Base-by-base conservation (phyloP, 2,329 filamentous ascomycete genomes). In the Pseudogymnoascus destructans region DNA sequence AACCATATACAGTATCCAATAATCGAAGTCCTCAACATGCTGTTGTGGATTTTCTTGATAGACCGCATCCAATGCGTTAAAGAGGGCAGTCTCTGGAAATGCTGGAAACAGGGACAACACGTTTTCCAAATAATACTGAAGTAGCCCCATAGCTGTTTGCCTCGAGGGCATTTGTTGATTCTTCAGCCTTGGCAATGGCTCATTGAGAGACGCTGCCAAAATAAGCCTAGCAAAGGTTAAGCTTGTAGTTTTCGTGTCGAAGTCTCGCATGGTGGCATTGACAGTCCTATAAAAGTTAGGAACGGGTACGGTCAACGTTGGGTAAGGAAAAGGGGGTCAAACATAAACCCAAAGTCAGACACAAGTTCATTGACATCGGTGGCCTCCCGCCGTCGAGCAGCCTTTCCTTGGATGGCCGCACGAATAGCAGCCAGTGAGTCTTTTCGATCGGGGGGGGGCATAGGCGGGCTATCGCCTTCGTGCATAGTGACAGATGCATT, bases 151-250 rank as follows among this genome's bases (percentile, higher is more conserved):
- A 1, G 87, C 84, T 23, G 79, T 77, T 64, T 87, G 80, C 62
- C 86, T 81, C 2, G 85, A 75, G 17, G 90, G 91, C n/a, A 95
- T 73, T n/a, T 71, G 73, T 57, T 77, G 75, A 61, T 81, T 79
- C 30, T 77, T 72, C 2, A 78, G 78, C 49, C 80, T 77, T 3
- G 87, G 87, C 19, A 95, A 73, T 6, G 80, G 75, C 66, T 90
- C 84, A 64, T 89, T 88, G 8, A 81, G 81, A 35, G 88, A 84
- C 5, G 92, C 87, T n/a, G 88, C 88, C 25, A 95, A 74, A 21
- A 96, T 86, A 17, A 97, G 78, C 33, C 89, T 85, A 23, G 90
- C 89, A 76, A 96, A 96, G 0, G 90, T 95, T 80, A 95, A 95
- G 66, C 89, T 89, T 61, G 83, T 86, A 27, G 87, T 84, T 59